Conservation (phyloP, 225 moss, liverwort and hornwort species). For the Physcomitrium patens region DNA sequence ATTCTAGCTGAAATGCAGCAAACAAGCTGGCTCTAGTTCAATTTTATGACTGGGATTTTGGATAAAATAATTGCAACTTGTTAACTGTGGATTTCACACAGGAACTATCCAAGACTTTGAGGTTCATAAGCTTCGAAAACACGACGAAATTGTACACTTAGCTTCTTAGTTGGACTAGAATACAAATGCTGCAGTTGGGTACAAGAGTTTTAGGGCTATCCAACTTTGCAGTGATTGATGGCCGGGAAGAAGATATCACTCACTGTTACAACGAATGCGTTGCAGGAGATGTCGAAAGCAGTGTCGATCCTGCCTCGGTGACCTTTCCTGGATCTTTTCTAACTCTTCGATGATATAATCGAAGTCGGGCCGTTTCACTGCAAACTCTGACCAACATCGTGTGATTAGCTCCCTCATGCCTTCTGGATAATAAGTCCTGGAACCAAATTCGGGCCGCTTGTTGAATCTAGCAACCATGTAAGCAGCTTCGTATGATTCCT, state of each 20-base stretch:
- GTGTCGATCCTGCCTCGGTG: slow-evolving; percentile 25
- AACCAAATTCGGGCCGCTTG: slow-evolving; percentile 54
- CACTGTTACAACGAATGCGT: slow-evolving; percentile 40
- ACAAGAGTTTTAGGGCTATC: not conserved
- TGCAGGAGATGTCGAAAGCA: slow-evolving; percentile 49
- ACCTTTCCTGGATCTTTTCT: slow-evolving; percentile 32
- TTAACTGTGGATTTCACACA: too few relatives aligned
- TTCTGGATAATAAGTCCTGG: slow-evolving; percentile 50
- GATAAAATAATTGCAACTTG: too few relatives aligned
- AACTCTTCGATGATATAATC: slow-evolving; percentile 36
- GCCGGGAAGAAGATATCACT: slow-evolving; percentile 12
- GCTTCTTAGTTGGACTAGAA: not conserved
- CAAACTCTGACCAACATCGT: slow-evolving; percentile 55
- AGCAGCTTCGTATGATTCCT: slow-evolving; percentile 75
- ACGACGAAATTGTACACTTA: too few relatives aligned
- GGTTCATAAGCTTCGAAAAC: too few relatives aligned
- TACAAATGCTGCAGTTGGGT: not conserved
- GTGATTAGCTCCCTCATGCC: slow-evolving; percentile 60
- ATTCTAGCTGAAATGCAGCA: too few relatives aligned
- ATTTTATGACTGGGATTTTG: too few relatives aligned
- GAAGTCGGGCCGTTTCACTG: slow-evolving; percentile 44
- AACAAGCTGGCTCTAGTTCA: too few relatives aligned
- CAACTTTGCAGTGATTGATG: not conserved
- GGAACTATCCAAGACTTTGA: too few relatives aligned
- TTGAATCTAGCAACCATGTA: slow-evolving; percentile 52